Evolutionary conservation across 1,284 basidiomycete species (phyloP), one percentile per base, ranked within the genome.

Genomic region (Austroboletus niveus): DNA sequence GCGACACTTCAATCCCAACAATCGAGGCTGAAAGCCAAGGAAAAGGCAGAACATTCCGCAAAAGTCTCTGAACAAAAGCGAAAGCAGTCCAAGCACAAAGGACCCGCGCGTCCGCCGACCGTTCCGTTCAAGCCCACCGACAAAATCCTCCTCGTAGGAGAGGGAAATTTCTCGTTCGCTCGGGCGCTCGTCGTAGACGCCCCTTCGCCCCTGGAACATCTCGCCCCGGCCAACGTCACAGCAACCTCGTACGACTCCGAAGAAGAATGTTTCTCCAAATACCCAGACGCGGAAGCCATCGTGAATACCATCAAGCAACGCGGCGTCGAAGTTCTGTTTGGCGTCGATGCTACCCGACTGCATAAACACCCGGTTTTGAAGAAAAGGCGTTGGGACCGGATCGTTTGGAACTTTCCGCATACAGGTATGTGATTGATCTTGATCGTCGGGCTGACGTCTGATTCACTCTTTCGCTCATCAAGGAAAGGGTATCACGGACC

Each of bases 391-490:
- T 87, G 90, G 81, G 87, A 94, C 75, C 76, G 82, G 70, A 81
- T 98, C 52, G 85, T 93, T 22, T 98, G 94, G 84, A 98, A 98
- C 66, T 99, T 98, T 63, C 96, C 96, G 47, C 96, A 99, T 75
- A 89, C 89, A 60, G 95, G 95, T 88, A 63, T 20, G 66, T 11
- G 15, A 7, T 15, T 17, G 17, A 17, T 17, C 17, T 42, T 12
- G 31, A 14, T 39, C 24, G n/a, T 35, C 4, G 6, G 2, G 31
- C 10, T 47, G 27, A n/a, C 17, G 22, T 47, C 30, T 51, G 8
- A 31, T 49, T 54, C 45, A 49, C 38, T 45, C 34, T 44, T 44
- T 20, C 50, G 29, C 55, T 48, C 47, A 43, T 55, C 52, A 52
- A 94, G 94, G 94, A 30, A 92, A 89, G 59, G 93, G 95, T 1